Evolutionary conservation across 2,329 filamentous ascomycete genomes (phyloP), one percentile per base, ranked within the genome.

Genomic region (Trichoderma sp.): DNA sequence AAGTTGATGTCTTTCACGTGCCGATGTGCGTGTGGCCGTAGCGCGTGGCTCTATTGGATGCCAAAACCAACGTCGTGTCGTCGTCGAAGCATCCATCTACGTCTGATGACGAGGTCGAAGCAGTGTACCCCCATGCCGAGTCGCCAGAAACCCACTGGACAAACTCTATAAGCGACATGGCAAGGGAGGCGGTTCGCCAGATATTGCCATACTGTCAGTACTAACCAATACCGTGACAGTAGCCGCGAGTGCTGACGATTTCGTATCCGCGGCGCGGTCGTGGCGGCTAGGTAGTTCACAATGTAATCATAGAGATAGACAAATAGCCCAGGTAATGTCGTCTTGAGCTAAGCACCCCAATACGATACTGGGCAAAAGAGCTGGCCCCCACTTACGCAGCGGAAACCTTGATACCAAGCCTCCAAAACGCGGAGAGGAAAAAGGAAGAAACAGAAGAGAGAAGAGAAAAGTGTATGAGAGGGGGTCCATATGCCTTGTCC

Each of bases 221-320:
- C n/a, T 58, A 17, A 6, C 32, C 20, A 17, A 23, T 39, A 8
- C 26, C 4, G 26, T 59, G 43, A 13, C 43, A 7, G 30, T 65
- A 20, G 43, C 15, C 50, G 43, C 63, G 28, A 65, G 28, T 23
- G 13, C 28, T 32, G 26, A 23, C 11, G 36, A 43, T 39, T 58
- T 43, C 53, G 65, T 47, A 20, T 59, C 55, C 55, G 66, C 66
- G 66, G 66, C 26, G 66, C 66, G 66, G 66, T 20, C 66, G 26
- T 47, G 55, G 55, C 66, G 66, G 66, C 32, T 68, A 59, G 28
- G 28, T 30, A 30, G 30, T 43, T 26, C n/a, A 59, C 47, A 59
- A 68, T 30, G 65, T 13, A 59, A n/a, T 59, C 34, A 68, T 36
- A 17, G 17, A 58, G 65, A 32, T 30, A 53, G 65, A 32, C 43